These are phyloP conservation scores for Cymbomonas tetramitiformis DNA, from an alignment of 139 green algal species.

Conservation along the genomic window DNA sequence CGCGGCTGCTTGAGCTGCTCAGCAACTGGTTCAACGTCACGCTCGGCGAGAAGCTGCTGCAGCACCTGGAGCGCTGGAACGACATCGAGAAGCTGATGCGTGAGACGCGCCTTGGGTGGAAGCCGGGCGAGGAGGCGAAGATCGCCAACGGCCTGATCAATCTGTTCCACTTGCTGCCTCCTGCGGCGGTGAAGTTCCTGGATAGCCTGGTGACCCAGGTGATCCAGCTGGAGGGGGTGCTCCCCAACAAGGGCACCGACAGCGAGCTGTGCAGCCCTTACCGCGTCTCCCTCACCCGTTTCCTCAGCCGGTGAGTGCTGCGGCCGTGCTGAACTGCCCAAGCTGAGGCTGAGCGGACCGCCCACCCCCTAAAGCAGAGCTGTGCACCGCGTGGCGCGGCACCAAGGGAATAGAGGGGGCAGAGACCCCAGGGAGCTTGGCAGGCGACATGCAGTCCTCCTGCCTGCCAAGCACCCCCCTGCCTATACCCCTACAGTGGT, in stretches of 20 bases:
- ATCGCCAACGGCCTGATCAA: conserved; percentile 76
- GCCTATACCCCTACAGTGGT: no score
- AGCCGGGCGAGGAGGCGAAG: conserved; percentile 54
- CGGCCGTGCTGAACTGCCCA: no score
- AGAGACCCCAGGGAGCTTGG: no score
- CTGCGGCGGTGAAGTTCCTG: conserved; percentile 66
- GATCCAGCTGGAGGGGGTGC: conserved; percentile 74
- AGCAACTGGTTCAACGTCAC: conserved; percentile 82
- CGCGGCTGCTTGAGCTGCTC: conserved; percentile 62
- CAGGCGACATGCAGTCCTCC: no score
- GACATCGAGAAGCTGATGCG: conserved; percentile 42
- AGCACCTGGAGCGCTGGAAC: conserved; percentile 83
- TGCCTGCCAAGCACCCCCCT: no score
- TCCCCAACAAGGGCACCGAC: conserved; percentile 39
- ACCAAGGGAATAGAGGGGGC: no score
- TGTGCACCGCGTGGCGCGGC: no score
- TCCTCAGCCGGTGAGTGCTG: conserved; percentile 49
- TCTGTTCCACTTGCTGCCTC: conserved; percentile 86
- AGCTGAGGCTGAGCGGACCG: no score
- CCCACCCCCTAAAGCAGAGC: no score
- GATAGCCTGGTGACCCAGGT: conserved; percentile 79
- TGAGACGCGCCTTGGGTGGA: conserved; percentile 23
- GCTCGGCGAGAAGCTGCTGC: conserved; percentile 82
- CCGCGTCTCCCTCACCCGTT: conserved; percentile 61
- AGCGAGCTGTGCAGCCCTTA: conserved; percentile 62